phyloP scores from a whole-genome alignment of 306 rosid species.

The Inga laurina region DNA sequence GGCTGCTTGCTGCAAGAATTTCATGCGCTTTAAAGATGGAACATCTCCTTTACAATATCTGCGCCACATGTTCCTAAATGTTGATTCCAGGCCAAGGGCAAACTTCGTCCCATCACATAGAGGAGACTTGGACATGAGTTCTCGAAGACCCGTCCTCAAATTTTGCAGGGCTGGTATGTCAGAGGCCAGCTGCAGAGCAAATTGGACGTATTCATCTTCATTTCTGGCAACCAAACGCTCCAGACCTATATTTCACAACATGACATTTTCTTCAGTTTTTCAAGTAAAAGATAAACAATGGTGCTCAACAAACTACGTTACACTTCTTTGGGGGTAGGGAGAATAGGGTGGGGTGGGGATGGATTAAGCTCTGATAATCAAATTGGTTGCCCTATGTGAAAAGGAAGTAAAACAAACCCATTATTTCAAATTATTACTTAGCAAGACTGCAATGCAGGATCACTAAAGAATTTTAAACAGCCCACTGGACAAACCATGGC shows the following conservation, averaged over 20 bases:
- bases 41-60: conserved; percentile 90
- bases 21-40: conserved; percentile 72
- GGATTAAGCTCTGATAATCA: neutral
- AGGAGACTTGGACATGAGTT: conserved; percentile 61
- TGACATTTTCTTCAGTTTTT: conserved; percentile 18
- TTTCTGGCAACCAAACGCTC: conserved; percentile 68
- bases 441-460: neutral
- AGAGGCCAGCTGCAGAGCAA: conserved; percentile 84
- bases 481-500: neutral
- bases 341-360: neutral
- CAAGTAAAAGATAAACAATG: conserved; percentile 4
- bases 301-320: neutral
- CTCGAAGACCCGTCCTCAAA: conserved; percentile 82
- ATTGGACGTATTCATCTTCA: conserved; percentile 85
- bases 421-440: neutral
- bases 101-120: conserved; percentile 76
- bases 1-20: conserved; percentile 48
- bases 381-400: neutral
- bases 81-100: conserved; percentile 57
- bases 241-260: conserved; percentile 57
- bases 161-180: conserved; percentile 74
- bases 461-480: neutral
- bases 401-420: neutral
- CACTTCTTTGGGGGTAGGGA: neutral
- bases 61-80: conserved; percentile 80